phyloP scores from a whole-genome alignment of 208 protist species.

The Crithidia mellificae region DNA sequence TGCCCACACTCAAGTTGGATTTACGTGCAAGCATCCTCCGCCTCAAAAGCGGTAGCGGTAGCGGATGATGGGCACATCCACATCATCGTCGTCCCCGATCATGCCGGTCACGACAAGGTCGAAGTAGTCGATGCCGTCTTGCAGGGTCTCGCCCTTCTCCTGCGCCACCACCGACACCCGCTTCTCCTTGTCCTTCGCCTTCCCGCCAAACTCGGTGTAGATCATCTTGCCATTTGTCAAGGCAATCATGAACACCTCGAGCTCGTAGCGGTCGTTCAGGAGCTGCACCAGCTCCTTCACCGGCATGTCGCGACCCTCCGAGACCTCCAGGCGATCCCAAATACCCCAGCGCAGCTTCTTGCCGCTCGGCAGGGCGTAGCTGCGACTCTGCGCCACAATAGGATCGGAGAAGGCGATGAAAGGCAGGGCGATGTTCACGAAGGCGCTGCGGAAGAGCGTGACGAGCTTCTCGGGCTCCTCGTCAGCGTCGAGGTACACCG shows the following conservation, averaged over 20 bases:
- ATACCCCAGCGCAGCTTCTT: conserved; percentile 85
- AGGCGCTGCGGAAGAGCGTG: conserved; percentile 92
- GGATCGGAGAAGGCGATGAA: conserved; percentile 97
- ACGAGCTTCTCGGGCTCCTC: conserved; percentile 59
- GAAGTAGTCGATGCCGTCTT: conserved; percentile 67
- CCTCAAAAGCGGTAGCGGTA: conserved; percentile 45
- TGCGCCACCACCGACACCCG: conserved; percentile 59
- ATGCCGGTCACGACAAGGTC: conserved; percentile 76
- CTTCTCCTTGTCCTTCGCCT: conserved; percentile 69
- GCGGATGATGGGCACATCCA: conserved; percentile 82
- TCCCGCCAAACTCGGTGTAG: conserved; percentile 80
- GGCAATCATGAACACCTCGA: conserved; percentile 94
- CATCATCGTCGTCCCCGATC: conserved; percentile 77
- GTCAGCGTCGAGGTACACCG: conserved; percentile 27
- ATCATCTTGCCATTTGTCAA: conserved; percentile 85
- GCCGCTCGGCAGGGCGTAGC: conserved; percentile 58
- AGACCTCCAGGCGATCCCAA: conserved; percentile 97
- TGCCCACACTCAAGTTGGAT: too few species aligned
- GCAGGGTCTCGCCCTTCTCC: conserved; percentile 56
- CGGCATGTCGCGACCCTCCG: conserved; percentile 93
- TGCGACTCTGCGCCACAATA: conserved; percentile 51
- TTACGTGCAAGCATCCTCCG: background rate
- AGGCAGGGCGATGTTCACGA: conserved; percentile 98
- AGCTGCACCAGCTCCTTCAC: conserved; percentile 91
- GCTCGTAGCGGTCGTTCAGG: conserved; percentile 86